Evolutionary conservation across 164 flowering plant genomes (phyloP).

Genomic region (Berberis thunbergii): DNA sequence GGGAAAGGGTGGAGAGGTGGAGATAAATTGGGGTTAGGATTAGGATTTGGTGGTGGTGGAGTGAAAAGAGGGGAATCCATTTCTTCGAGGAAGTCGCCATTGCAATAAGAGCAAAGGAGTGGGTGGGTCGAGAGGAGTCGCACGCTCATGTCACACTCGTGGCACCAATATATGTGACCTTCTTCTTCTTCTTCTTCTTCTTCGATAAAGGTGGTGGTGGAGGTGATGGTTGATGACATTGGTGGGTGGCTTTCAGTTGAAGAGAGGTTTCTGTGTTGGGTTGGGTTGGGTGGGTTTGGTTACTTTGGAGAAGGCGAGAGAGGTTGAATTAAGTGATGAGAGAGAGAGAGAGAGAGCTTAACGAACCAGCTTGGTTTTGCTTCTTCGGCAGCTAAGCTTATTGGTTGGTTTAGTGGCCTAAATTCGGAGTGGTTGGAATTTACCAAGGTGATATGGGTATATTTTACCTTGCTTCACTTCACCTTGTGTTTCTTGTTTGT

Average conservation of each 20-base stretch:
- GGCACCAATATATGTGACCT: slow-evolving; percentile 47
- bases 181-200: neutral
- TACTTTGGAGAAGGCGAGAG: no score
- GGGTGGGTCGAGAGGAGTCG: slow-evolving; percentile 20
- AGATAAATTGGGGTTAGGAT: slow-evolving; percentile 9
- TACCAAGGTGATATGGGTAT: no score
- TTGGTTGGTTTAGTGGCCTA: no score
- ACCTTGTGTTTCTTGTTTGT: no score
- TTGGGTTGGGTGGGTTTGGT: no score
- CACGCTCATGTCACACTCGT: slow-evolving; percentile 64
- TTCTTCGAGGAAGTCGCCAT: slow-evolving; percentile 38
- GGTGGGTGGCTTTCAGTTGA: neutral
- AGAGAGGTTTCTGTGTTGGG: neutral
- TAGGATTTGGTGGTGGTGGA: slow-evolving; percentile 7
- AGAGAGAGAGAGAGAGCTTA: no score
- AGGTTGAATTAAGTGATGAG: no score
- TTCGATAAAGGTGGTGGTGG: slow-evolving; percentile 12
- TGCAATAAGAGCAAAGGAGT: slow-evolving; percentile 48
- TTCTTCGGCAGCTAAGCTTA: no score
- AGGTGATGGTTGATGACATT: slow-evolving; percentile 15
- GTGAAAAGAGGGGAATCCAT: slow-evolving; percentile 30
- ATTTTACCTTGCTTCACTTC: no score
- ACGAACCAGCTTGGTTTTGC: no score
- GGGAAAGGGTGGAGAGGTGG: neutral
- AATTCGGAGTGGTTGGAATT: no score